Percentiles rank a stretch among this genome's conserved stretches.
Evolutionary conservation across 129 eudicot genomes (phyloP).

Genomic region (Saussurea involucrata): DNA sequence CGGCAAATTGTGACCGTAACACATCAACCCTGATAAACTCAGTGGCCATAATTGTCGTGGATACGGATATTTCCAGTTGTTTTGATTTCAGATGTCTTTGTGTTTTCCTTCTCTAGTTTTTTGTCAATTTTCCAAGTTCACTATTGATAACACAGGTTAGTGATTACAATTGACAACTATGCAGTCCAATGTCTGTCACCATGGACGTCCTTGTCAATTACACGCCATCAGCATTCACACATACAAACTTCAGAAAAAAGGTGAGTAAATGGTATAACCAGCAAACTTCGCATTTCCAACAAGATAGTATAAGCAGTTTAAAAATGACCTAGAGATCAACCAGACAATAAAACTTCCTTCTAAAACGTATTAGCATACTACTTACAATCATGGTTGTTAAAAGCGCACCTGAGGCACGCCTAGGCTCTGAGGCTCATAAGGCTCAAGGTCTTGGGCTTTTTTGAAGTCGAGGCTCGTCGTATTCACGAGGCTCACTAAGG

Average conservation of each 20-base stretch:
- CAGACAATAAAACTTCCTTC: not conserved
- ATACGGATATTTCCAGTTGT: not conserved
- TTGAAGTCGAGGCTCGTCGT: too few species aligned
- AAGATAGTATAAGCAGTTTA: not conserved
- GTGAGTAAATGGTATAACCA: slow-evolving; percentile 2
- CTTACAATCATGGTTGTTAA: too few species aligned
- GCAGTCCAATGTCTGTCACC: not conserved
- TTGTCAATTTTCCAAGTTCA: not conserved
- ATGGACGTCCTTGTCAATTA: not conserved
- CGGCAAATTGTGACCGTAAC: too few species aligned
- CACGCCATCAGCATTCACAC: not conserved
- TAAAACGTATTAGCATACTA: not conserved
- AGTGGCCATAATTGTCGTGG: not conserved
- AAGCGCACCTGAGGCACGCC: too few species aligned
- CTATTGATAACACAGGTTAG: not conserved
- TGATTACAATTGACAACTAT: not conserved
- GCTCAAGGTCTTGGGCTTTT: too few species aligned
- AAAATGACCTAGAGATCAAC: not conserved
- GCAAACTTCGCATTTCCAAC: not conserved
- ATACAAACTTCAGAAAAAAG: not conserved
- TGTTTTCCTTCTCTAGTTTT: not conserved
- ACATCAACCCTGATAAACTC: too few species aligned
- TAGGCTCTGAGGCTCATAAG: too few species aligned
- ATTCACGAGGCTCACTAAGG: too few species aligned
- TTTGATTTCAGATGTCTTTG: not conserved